Evolutionary conservation across 805 yeast species (phyloP).

Genomic region (Suhomyces prunicola): DNA sequence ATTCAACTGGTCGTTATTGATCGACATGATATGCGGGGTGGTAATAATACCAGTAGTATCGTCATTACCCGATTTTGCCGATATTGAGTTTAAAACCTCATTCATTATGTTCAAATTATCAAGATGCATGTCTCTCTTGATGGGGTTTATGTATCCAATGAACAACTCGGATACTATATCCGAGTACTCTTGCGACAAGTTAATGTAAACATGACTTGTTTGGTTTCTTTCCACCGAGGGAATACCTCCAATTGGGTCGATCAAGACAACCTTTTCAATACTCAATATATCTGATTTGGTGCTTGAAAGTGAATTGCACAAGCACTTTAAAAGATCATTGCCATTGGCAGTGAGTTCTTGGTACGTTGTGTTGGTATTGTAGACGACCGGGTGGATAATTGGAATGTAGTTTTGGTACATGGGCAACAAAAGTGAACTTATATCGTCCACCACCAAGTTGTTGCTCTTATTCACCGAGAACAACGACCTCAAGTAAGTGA

Average conservation of each 20-base stretch:
- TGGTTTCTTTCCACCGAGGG: conserved; percentile 81
- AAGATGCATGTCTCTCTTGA: conserved; percentile 53
- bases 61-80: conserved; percentile 36
- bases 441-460: conserved; percentile 15
- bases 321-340: conserved; percentile 20
- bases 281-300: conserved; percentile 36
- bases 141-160: conserved; percentile 51
- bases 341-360: conserved; percentile 26
- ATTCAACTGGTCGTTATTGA: conserved; percentile 53
- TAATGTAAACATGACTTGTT: conserved; percentile 83
- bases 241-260: conserved; percentile 86
- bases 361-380: conserved; percentile 7
- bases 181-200: conserved; percentile 75
- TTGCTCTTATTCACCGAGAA: conserved; percentile 13
- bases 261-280: conserved; percentile 76
- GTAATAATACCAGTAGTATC: conserved; percentile 81
- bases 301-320: conserved; percentile 25
- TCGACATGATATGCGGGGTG: conserved; percentile 71
- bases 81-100: conserved; percentile 46
- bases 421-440: conserved; percentile 37
- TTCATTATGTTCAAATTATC: conserved; percentile 67
- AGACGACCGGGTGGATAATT: conserved; percentile 53
- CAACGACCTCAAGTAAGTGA: conserved; percentile 26
- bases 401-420: conserved; percentile 55
- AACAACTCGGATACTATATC: conserved; percentile 62